Conservation (phyloP, 2,329 filamentous ascomycete genomes). For the Macrophomina tecta region DNA sequence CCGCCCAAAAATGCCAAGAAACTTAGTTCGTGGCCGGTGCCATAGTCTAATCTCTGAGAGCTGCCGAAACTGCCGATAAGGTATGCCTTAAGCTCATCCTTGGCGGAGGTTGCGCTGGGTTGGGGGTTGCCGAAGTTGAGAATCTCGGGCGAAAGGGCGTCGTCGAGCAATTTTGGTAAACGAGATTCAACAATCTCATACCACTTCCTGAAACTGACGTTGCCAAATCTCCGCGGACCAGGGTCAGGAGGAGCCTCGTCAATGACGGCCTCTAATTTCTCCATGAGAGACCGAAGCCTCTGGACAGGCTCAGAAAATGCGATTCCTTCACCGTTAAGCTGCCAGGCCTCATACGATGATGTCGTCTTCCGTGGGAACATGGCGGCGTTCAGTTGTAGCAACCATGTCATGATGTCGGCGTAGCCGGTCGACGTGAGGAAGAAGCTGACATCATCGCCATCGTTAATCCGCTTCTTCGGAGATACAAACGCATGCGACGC, state of each 20-base stretch:
- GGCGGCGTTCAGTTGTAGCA: slow-evolving; percentile 87
- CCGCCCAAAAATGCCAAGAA: slow-evolving; percentile 90
- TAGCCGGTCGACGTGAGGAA: slow-evolving; percentile 87
- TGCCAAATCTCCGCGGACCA: slow-evolving; percentile 89
- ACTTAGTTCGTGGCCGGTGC: slow-evolving; percentile 93
- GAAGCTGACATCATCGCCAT: slow-evolving; percentile 77
- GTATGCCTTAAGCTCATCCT: slow-evolving; percentile 76
- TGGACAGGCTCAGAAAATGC: slow-evolving; percentile 64
- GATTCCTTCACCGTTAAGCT: slow-evolving; percentile 50
- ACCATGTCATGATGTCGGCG: slow-evolving; percentile 82
- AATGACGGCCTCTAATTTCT: slow-evolving; percentile 69
- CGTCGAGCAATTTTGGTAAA: slow-evolving; percentile 61
- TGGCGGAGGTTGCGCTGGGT: slow-evolving; percentile 53
- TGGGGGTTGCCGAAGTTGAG: slow-evolving; percentile 41
- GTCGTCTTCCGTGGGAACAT: slow-evolving; percentile 72
- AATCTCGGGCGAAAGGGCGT: slow-evolving; percentile 60
- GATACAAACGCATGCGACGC: slow-evolving; percentile 59
- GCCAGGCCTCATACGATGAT: slow-evolving; percentile 59
- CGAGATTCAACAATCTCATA: slow-evolving; percentile 70
- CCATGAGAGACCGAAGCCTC: slow-evolving; percentile 70
- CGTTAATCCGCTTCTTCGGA: slow-evolving; percentile 83
- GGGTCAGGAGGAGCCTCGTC: slow-evolving; percentile 82
- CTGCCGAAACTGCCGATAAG: slow-evolving; percentile 88
- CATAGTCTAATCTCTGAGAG: slow-evolving; percentile 87
- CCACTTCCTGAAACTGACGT: slow-evolving; percentile 89